Evolutionary conservation across 2,329 filamentous ascomycete species (phyloP), one percentile per base, ranked within the genome.

Genomic region (Calonectria pauciramosa): DNA sequence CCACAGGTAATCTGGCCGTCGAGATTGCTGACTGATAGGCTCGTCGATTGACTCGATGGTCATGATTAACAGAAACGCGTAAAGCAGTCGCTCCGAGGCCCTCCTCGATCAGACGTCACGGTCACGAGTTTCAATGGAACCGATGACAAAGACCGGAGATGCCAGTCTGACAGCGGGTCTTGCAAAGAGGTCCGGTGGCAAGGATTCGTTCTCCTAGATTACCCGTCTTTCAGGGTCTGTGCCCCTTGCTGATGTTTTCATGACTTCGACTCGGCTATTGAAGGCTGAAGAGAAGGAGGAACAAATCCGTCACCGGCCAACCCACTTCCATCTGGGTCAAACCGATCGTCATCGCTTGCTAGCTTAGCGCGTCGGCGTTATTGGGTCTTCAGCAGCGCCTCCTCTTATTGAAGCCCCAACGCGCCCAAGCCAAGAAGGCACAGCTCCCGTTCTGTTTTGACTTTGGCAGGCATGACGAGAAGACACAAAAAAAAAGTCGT

Each of bases 1-100:
- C 71, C 59, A 60, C 59, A 73, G 51, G 68, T 70, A 70, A 63
- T 44, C 71, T 66, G 34, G 56, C 47, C 44, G 66, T 52, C 56
- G 41, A 49, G 38, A 64, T 16, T n/a, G 44, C 41, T 73, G 71
- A 73, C 71, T 69, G 71, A 73, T 56, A 59, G 26, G 28, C 60
- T 71, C 32, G 38, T 56, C 28, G 71, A 66, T 49, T 68, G 56
- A 65, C 26, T 47, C 41, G 38, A 54, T n/a, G 26, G 56, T 34
- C 11, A 41, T 73, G 71, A 59, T 68, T 56, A 54, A 51, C 51
- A 41, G 66, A 65, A 66, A 64, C 36, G 67, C 66, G 71, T 69
- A 65, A 51, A 65, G 66, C 49, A 66, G 10, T 23, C 32, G 10
- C n/a, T 16, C 32, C 32, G 20, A 36, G 30, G n/a, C 70, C 18